A percentile compares a stretch with the other conserved stretches of the same genome.
These are phyloP conservation scores for Pleurotus salmoneostramineus DNA, from an alignment of 768 basidiomycete genomes.

Conservation along the genomic window DNA sequence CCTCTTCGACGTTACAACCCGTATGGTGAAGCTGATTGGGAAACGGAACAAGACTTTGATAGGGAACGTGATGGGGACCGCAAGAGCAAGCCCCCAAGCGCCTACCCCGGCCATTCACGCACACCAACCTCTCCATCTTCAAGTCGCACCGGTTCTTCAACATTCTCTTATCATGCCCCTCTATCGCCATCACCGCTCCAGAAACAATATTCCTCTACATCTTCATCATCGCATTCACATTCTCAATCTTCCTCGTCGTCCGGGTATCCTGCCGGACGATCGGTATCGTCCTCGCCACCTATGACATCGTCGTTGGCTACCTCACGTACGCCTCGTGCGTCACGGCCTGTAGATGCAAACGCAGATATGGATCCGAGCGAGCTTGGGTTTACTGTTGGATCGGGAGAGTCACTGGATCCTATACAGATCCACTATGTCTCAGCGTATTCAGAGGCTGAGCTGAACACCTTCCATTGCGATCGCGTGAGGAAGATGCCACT, in stretches of 20 bases:
- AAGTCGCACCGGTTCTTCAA: conserved; percentile 49
- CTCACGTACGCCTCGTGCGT: conserved; percentile 2
- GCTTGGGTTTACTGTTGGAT: conserved; percentile 21
- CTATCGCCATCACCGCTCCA: conserved; percentile 64
- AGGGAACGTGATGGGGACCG: conserved; percentile 12
- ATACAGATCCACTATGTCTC: conserved; percentile 61
- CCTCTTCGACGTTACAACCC: conserved; percentile 50
- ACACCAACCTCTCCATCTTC: conserved; percentile 49
- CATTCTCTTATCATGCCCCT: conserved; percentile 49
- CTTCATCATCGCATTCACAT: conserved; percentile 17
- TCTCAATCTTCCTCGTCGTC: conserved; percentile 28
- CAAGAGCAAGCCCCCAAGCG: conserved; percentile 7
- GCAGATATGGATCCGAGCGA: conserved; percentile 33
- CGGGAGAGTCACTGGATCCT: conserved; percentile 34
- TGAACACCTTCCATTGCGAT: conserved; percentile 96
- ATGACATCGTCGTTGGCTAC: conserved; percentile 6
- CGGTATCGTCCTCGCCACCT: conserved; percentile 14
- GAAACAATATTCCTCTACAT: conserved; percentile 47
- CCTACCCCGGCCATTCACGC: conserved; percentile 24
- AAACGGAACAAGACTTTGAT: conserved; percentile 19
- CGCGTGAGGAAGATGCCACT: conserved; percentile 93
- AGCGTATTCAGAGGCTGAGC: conserved; percentile 69
- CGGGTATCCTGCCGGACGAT: background rate
- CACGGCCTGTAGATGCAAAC: conserved; percentile 2
- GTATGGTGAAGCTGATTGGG: conserved; percentile 3